These are phyloP conservation scores for Vachellia pachyceras DNA, from an alignment of 306 rosid species.

Conservation along the genomic window DNA sequence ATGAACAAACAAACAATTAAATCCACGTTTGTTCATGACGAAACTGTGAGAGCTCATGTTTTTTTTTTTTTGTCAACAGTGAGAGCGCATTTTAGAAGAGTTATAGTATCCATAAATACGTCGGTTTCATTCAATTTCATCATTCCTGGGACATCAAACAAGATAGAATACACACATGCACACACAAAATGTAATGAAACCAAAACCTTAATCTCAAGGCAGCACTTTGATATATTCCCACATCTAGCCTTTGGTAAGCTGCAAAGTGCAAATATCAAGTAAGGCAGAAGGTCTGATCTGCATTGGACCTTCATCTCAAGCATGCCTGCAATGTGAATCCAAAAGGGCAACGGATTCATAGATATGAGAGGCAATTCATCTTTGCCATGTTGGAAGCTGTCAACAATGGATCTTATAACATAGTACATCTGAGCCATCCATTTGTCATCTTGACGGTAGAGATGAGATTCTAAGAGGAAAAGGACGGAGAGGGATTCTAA, in stretches of 20 bases:
- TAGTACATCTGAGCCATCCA: too few species aligned
- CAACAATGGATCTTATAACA: background rate
- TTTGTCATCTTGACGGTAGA: too few species aligned
- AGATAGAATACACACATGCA: background rate
- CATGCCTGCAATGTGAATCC: conserved; percentile 2
- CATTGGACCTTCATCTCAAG: conserved; percentile 19
- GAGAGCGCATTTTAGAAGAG: background rate
- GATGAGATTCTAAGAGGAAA: too few species aligned
- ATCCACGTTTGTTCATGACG: background rate
- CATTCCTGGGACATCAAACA: background rate
- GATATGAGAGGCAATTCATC: conserved; percentile 22
- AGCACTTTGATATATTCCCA: conserved; percentile 10
- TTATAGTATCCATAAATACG: background rate
- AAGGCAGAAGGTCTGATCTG: conserved; percentile 1
- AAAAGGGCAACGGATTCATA: background rate
- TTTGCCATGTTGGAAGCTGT: background rate
- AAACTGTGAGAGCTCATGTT: background rate
- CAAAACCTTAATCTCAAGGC: conserved; percentile 35
- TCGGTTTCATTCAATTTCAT: conserved; percentile 12
- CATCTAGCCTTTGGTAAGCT: background rate
- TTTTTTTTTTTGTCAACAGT: background rate
- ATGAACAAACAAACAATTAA: background rate
- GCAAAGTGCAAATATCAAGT: conserved; percentile 25
- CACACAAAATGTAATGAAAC: conserved; percentile 33
- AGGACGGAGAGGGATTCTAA: too few species aligned